Evolutionary conservation across 495 filamentous ascomycete species (phyloP), one percentile per base, ranked within the genome.

Genomic region (Polyplosphaeria fusca): DNA sequence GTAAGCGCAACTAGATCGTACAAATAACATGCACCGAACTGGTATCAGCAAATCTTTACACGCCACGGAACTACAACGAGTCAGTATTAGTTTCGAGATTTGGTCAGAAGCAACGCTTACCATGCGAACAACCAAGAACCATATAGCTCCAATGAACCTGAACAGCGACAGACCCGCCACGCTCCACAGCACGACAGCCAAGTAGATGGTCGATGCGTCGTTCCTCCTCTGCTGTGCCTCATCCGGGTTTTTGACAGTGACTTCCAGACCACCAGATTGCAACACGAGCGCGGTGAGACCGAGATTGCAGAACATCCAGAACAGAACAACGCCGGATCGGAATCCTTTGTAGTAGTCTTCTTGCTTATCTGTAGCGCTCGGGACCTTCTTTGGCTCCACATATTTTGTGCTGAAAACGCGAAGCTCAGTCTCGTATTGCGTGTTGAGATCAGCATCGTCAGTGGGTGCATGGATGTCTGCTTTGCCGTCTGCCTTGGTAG

Each of bases 341-440:
- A 99, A 95, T 38, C 91, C 93, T 66, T 91, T 90, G 77, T 99
- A 99, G 69, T 97, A 99, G 70, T 97, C 93, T 74, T 95, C 90
- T 73, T 99, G 93, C 63, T 86, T 86, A 65, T 96, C 90, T 39
- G 76, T 72, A 4, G 86, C 79, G 12, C 81, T 75, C 19, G 82
- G 75, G 0, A 73, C 68, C 7, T 79, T 74, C 58, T 88, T 84
- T 56, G 88, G 86, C 42, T 79, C 77, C 0, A 84, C 79, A 30
- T 82, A 85, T 61, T 86, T 86, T 7, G 72, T 67, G 35, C 77
- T 68, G 66, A 97, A 91, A n/a, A 85, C 82, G 13, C 70, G 68
- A 61, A 95, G 72, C 69, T 99, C 94, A 38, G 82, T 73, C 64
- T 96, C 91, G 71, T 99, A 99, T 68, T 95, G 91, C 3, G 87